Evolutionary conservation across 306 rosid species (phyloP), one percentile per base, ranked within the genome.

Genomic region (Albizia julibrissin): DNA sequence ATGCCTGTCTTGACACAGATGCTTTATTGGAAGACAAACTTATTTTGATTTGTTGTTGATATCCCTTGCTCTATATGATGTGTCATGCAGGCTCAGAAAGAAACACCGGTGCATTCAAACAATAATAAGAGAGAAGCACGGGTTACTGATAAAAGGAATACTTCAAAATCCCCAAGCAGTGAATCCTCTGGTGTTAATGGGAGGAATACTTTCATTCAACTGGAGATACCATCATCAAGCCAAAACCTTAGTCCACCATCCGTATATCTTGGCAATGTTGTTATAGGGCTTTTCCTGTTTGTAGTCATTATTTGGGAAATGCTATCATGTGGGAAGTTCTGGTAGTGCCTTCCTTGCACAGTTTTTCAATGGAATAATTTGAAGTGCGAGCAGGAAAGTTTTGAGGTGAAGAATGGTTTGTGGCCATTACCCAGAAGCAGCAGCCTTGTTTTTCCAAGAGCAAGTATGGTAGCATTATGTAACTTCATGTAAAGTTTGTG

Each of bases 31-130:
- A 78, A 33, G 72, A 14, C 39, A 27, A 29, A 43, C 54, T 29
- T 27, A 8, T 19, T 22, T 40, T 40, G 64, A 70, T 70, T 69
- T 39, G 11, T 61, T n/a, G 40, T 59, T 64, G 76, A 65, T 10
- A 59, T 40, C 8, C 70, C 15, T 3, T 85, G 77, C 81, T 80
- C 37, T 59, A 43, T 77, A 24, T 72, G 61, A 64, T 84, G 73
- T 71, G 40, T 47, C 81, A 26, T 84, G 83, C 94, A 88, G 97
- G 80, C 66, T 24, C 10, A 66, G 79, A 84, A 75, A 46, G 69
- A 77, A 67, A n/a, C 7, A 39, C 29, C 64, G 8, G 37, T 1
- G 47, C 58, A 59, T 52, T 75, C 80, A 59, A 40, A 29, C 74
- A 74, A 73, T 5, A 78, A 16, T 16, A 12, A 4, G 75, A 59